A percentile compares a stretch with the other conserved stretches of the same genome.
Conservation (phyloP, 257 asterid genomes). For the Nicotiana otophora region DNA sequence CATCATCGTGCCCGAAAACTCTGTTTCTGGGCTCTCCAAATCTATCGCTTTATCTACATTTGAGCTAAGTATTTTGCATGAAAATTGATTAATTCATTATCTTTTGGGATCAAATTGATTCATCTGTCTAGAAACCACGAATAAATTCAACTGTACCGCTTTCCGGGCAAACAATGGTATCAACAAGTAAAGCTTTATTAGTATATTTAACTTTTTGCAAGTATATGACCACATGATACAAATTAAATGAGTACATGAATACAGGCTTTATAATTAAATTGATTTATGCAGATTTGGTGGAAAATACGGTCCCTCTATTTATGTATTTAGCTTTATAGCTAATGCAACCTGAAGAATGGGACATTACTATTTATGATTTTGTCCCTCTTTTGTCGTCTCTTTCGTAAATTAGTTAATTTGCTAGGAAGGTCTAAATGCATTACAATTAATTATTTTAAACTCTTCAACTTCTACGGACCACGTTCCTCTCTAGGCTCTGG, state of each 20-base stretch:
- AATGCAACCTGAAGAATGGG: not conserved
- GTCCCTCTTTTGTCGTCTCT: not conserved
- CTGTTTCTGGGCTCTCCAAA: too few species aligned
- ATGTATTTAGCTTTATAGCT: not conserved
- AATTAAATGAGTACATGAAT: not conserved
- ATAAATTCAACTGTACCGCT: too few species aligned
- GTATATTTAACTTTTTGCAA: not conserved
- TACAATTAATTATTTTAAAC: not conserved
- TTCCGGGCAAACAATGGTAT: too few species aligned
- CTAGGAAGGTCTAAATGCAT: not conserved
- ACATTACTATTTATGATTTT: not conserved
- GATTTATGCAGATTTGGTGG: not conserved
- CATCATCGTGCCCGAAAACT: too few species aligned
- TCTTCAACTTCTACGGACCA: not conserved
- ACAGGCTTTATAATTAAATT: conserved; percentile 7
- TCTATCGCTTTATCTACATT: too few species aligned
- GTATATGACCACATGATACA: not conserved
- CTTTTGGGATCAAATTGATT: too few species aligned
- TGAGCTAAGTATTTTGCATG: too few species aligned
- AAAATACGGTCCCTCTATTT: not conserved
- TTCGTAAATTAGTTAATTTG: not conserved
- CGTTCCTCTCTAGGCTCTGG: not conserved
- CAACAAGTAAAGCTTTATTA: too few species aligned
- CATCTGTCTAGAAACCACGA: too few species aligned
- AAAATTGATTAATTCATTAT: too few species aligned